Base-by-base conservation (phyloP, 371 early-diverging fungal species). In the Umbelopsis sp. region DNA sequence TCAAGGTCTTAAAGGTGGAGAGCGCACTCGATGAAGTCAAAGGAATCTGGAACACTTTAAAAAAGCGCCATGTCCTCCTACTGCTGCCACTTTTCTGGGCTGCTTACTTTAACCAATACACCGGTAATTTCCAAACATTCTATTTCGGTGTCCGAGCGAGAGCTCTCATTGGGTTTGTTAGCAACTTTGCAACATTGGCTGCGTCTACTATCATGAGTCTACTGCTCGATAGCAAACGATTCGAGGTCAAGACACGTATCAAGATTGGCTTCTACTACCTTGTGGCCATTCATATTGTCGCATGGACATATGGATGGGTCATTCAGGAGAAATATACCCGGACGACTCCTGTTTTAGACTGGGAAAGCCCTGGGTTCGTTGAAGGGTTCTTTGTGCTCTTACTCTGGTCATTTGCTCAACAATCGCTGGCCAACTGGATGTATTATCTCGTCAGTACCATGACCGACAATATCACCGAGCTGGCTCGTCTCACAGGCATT, bases 171-270 rank as follows among this genome's bases (percentile, higher is more conserved):
- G 52, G 52, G 29, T 51, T 51, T 29, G 52, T 51, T 20, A 24
- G 52, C 14, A 51, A 51, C 25, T 51, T 51, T 51, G 52, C 52
- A 8, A 51, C 52, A 25, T 3, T 51, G 24, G 52, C 52, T 24
- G 52, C 52, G 8, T 51, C 52, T 20, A 24, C 52, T 25, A 29
- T 29, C 2, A 51, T 51, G 20, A 51, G 52, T 29, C 22, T 51
- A 4, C 11, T 51, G 24, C 24, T 51, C 11, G 52, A 51, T 25
- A 25, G 29, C 24, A 51, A 51, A 14, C 22, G 29, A 24, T 20
- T 51, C 24, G 22, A 22, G 63, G 80, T 78, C 65, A 48, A 69
- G 37, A 63, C 7, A 9, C 45, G 11, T 14, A 50, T n/a, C 20
- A 4, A 14, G 38, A 48, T 50, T 20, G 41, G 10, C 50, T 18